Base-by-base conservation (phyloP, 352 stramenopile species). In the Globisporangium echinulatum region DNA sequence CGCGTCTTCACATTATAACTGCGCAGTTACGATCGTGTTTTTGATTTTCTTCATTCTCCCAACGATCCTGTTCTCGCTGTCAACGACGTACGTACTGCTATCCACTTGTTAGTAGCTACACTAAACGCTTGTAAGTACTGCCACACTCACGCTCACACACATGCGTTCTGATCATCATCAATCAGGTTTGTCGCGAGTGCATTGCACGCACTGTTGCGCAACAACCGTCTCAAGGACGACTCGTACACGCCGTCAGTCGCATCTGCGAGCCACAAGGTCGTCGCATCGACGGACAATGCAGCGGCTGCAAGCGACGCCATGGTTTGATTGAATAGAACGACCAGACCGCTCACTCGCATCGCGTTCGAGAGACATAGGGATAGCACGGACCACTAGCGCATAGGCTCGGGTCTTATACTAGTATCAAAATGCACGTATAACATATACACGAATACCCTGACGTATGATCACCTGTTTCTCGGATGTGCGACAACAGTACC, bases 1-100 rank as follows among this genome's bases (percentile, higher is more conserved):
- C 25, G 25, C 25, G 25, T 33, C 25, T 33, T 62, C 39, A n/a
- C 25, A 5, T 25, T 59, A 39, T 53, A 46, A 10, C 49, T 63
- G 42, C 55, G 37, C 61, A 87, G 79, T 77, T 15, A 87, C 79
- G 10, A 71, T 85, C 58, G 72, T 89, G 47, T 89, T 89, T 58
- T 64, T 89, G 40, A 68, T 89, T 25, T 86, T 87, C 68, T 87
- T 87, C 66, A 82, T 89, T 46, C 63, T 89, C 19, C 79, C 79
- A 19, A 83, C 71, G 8, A 82, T 89, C 54, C 61, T 89, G 55
- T 87, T 89, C 56, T 78, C 77, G 50, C 61, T 89, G 8, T 87
- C 79, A 15, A 70, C 78, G 56, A 85, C 73, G 79, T 88, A 71
- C 61, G 74, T 69, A 42, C 10, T 38, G 1, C 25, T 33, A 33